These are phyloP conservation scores for Asterella californica DNA, from an alignment of 225 moss, liverwort and hornwort genomes.

Conservation along the genomic window DNA sequence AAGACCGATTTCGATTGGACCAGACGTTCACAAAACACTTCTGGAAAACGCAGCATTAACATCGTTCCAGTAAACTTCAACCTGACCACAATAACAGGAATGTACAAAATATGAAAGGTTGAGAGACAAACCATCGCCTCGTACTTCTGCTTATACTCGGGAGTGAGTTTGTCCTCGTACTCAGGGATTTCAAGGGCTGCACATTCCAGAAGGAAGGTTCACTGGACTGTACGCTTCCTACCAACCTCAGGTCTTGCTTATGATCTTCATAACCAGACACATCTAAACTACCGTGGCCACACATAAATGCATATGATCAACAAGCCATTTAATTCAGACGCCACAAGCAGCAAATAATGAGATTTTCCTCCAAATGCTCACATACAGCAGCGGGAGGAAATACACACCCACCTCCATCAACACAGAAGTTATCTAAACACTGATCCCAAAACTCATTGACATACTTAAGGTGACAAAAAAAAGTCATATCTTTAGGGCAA, in stretches of 20 bases:
- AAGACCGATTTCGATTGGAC: too few species aligned
- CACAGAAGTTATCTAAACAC: neutral
- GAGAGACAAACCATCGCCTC: constrained; percentile 54
- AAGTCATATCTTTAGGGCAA: neutral
- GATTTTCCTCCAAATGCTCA: neutral
- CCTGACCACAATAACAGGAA: neutral
- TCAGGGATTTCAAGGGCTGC: constrained; percentile 87
- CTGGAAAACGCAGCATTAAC: neutral
- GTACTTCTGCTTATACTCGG: constrained; percentile 72
- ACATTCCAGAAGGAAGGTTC: neutral
- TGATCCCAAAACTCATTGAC: neutral
- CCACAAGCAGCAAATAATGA: neutral
- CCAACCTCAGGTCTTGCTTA: neutral
- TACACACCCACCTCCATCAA: too few species aligned
- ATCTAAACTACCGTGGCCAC: neutral
- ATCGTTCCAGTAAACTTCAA: too few species aligned
- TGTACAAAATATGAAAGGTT: neutral
- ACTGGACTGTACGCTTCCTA: neutral
- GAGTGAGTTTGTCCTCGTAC: constrained; percentile 69
- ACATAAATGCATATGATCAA: neutral
- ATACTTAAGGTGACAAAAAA: neutral
- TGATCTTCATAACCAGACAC: neutral
- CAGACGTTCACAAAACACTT: neutral
- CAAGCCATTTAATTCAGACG: too few species aligned
- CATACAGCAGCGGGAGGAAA: neutral